Evolutionary conservation across 257 asterid species (phyloP), one percentile per base, ranked within the genome.

Genomic region (Penstemon davidsonii): DNA sequence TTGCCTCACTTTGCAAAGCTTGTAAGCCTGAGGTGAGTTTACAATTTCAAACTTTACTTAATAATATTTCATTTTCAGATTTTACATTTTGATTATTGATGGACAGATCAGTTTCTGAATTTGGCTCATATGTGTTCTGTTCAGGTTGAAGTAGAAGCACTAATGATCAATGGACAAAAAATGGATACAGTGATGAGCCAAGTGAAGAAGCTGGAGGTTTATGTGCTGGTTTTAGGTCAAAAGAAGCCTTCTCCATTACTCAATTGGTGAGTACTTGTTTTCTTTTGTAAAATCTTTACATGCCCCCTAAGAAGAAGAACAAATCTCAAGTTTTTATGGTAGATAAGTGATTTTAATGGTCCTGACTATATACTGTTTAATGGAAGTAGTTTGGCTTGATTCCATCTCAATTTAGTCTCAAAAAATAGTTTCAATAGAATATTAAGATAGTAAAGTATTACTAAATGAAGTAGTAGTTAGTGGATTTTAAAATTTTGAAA

Each of bases 131-230:
- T 25, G 33, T 25, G 33, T 25, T 25, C 1, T 25, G 33, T 25
- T 64, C 47, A 88, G 98, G 98, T 90, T 72, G 97, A 92, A 69
- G 93, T 92, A 46, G 98, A 92, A 74, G 96, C 97, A 75, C 71
- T 92, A 8, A 95, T 90, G 15, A 76, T 92, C 40, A 87, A 88
- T 81, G 98, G 98, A 8, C 93, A 91, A 70, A 88, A 77, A 66
- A 71, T 89, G 86, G 88, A 74, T n/a, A 89, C 95, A 5, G 86
- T 90, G 9, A 80, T 85, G 82, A 88, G 86, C 84, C 98, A 92
- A 63, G 98, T 92, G 50, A 86, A 88, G 86, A 92, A 88, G 82
- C 96, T 90, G 7, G 96, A 90, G 72, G 97, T 92, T 7, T 86
- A 93, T 76, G 98, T 92, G 55, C 83, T 92, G 13, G 90, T 92